phyloP scores from a whole-genome alignment of 2,329 filamentous ascomycete species.

The Penicillium sp. region DNA sequence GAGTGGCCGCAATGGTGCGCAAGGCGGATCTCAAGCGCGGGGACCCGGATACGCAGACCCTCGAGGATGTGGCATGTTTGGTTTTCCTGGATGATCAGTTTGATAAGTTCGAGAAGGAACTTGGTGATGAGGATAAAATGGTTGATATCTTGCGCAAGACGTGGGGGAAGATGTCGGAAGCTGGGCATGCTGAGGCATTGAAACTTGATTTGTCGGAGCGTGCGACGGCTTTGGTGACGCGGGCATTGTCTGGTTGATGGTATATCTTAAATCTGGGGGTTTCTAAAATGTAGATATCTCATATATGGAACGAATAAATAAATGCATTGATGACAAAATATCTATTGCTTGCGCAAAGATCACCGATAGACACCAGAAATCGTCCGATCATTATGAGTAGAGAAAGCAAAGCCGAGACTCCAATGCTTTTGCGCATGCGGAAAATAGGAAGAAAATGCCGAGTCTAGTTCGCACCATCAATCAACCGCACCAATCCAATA shows the following conservation, averaged over 20 bases:
- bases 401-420: slow-evolving; percentile 1
- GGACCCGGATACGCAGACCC: slow-evolving; percentile 56
- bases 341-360: neutral
- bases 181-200: slow-evolving; percentile 61
- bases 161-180: slow-evolving; percentile 68
- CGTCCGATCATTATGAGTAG: neutral
- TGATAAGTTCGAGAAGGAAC: slow-evolving; percentile 68
- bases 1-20: slow-evolving; percentile 67
- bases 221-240: slow-evolving; percentile 58
- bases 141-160: slow-evolving; percentile 67
- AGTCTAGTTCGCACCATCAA: slow-evolving; percentile 39
- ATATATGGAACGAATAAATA: neutral
- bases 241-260: slow-evolving; percentile 51
- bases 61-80: slow-evolving; percentile 82
- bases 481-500: slow-evolving; percentile 57
- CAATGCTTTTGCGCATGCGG: slow-evolving; percentile 8
- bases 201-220: slow-evolving; percentile 61
- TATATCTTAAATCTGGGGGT: neutral
- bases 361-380: neutral
- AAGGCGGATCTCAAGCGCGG: slow-evolving; percentile 66
- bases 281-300: neutral
- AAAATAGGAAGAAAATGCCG: neutral
- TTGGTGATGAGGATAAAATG: slow-evolving; percentile 70
- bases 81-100: slow-evolving; percentile 87
- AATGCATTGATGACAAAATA: neutral